Percentiles rank a stretch among this genome's conserved stretches.
These are phyloP conservation scores for Sugiyamaella sp. DNA, from an alignment of 1,139 yeast genomes.

Conservation along the genomic window DNA sequence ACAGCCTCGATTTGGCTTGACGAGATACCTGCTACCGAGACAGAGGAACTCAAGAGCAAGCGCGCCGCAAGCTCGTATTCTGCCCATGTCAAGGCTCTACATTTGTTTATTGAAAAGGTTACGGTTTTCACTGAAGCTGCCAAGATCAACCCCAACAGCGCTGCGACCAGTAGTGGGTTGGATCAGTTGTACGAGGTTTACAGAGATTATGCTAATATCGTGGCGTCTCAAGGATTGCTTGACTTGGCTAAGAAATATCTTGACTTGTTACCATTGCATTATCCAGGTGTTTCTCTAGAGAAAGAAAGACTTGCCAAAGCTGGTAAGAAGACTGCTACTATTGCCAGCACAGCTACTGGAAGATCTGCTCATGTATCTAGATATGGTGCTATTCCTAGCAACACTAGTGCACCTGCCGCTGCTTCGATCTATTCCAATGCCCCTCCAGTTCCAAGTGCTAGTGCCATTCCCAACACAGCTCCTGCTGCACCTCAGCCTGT, in stretches of 20 bases:
- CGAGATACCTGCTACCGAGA: slow-evolving; percentile 67
- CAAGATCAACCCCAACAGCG: slow-evolving; percentile 42
- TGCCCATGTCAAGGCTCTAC: slow-evolving; percentile 82
- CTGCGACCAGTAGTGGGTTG: slow-evolving; percentile 36
- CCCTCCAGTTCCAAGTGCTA: slow-evolving; percentile 15
- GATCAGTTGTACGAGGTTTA: slow-evolving; percentile 58
- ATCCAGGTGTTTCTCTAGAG: slow-evolving; percentile 62
- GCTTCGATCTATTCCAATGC: slow-evolving; percentile 18
- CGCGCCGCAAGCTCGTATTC: slow-evolving; percentile 67
- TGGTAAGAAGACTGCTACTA: slow-evolving; percentile 29
- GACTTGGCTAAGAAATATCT: slow-evolving; percentile 77
- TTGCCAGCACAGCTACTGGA: slow-evolving; percentile 26
- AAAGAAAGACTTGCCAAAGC: slow-evolving; percentile 77
- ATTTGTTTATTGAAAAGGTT: slow-evolving; percentile 80
- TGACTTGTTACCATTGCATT: slow-evolving; percentile 66
- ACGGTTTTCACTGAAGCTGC: slow-evolving; percentile 64
- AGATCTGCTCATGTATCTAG: slow-evolving; percentile 22
- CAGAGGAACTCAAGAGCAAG: slow-evolving; percentile 49
- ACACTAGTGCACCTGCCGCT: slow-evolving; percentile 18
- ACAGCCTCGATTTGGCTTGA: slow-evolving; percentile 81
- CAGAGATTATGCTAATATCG: slow-evolving; percentile 77
- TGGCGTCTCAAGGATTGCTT: slow-evolving; percentile 82
- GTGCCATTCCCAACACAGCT: slow-evolving; percentile 14
- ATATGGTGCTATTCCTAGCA: slow-evolving; percentile 19
- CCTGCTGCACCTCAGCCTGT: slow-evolving; percentile 19